Conservation (phyloP, 495 filamentous ascomycete species). For the Penicilliopsis zonata region DNA sequence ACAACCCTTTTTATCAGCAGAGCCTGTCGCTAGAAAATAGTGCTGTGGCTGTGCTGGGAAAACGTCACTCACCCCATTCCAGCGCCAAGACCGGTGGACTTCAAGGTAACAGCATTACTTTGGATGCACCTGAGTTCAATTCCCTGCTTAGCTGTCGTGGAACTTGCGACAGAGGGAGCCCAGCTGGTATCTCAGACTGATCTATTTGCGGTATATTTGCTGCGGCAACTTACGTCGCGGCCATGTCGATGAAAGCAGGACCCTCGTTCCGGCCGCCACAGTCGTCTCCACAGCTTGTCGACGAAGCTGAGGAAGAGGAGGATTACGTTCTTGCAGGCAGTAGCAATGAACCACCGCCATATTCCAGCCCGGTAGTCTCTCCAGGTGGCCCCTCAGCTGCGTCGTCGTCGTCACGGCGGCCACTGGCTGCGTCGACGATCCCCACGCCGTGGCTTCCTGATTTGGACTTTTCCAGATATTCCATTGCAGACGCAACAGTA, state of each 20-base stretch:
- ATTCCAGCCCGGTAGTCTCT: conserved; percentile 2
- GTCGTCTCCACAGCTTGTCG: not conserved
- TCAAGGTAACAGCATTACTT: too few species aligned
- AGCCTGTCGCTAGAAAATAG: too few species aligned
- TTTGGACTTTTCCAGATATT: conserved; percentile 39
- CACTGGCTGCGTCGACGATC: not conserved
- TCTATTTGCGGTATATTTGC: too few species aligned
- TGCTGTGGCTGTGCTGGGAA: too few species aligned
- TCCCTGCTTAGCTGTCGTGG: too few species aligned
- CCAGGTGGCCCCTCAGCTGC: not conserved
- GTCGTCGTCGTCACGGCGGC: not conserved
- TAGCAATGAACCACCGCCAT: conserved; percentile 4
- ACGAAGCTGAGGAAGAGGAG: not conserved
- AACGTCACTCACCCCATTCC: too few species aligned
- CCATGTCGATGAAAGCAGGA: not conserved
- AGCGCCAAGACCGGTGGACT: too few species aligned
- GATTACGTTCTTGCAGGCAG: not conserved
- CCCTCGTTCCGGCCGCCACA: not conserved
- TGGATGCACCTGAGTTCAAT: too few species aligned
- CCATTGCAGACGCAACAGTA: conserved; percentile 30
- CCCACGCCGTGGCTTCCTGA: conserved; percentile 19
- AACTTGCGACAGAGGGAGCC: too few species aligned
- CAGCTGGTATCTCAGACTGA: too few species aligned
- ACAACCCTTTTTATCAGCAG: too few species aligned
- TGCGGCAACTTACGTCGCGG: too few species aligned